Base-by-base conservation (phyloP, 2,329 filamentous ascomycete genomes). In the Sporothrix phasma region DNA sequence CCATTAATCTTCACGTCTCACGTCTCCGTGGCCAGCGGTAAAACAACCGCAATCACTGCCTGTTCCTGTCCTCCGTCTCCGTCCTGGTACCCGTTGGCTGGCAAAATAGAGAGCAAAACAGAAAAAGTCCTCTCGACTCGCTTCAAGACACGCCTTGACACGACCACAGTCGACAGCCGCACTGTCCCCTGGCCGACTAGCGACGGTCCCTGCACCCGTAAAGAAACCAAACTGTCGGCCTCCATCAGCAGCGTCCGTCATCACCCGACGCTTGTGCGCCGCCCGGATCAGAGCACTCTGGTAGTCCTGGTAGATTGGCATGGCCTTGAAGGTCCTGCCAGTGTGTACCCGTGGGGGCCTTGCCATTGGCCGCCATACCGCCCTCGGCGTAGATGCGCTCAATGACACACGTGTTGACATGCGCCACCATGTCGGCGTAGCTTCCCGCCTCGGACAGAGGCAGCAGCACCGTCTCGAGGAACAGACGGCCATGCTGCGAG, bases 231-330 rank as follows among this genome's bases (percentile, higher is more conserved):
- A 6, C 10, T 39, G 45, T 66, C 66, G n/a, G 60, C 4, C 19
- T 1, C 17, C 41, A 68, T 8, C 8, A 64, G 60, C 26, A 66
- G 39, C 24, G 29, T 29, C 0, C 43, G 39, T n/a, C 15, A 64
- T 17, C n/a, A 68, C 63, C 1, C 54, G 60, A 6, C 24, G 47
- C 1, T 63, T 60, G 54, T 64, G 66, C 19, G 22, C 24, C 3
- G 49, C 62, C 53, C 64, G 59, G 11, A 62, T 37, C 39, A 68
- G 54, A 4, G 65, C 64, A 11, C 46, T 45, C 34, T 46, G 47
- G 64, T 63, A 68, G 59, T 68, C 66, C 43, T 66, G 63, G 34
- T 63, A 65, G 39, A 67, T 49, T 7, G 66, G 66, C 64, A 41
- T 51, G 2, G 62, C 22, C 34, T 61, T 46, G 39, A 65, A n/a